Evolutionary conservation across 768 basidiomycete genomes (phyloP).

Genomic region (Leccinum rimulosum): DNA sequence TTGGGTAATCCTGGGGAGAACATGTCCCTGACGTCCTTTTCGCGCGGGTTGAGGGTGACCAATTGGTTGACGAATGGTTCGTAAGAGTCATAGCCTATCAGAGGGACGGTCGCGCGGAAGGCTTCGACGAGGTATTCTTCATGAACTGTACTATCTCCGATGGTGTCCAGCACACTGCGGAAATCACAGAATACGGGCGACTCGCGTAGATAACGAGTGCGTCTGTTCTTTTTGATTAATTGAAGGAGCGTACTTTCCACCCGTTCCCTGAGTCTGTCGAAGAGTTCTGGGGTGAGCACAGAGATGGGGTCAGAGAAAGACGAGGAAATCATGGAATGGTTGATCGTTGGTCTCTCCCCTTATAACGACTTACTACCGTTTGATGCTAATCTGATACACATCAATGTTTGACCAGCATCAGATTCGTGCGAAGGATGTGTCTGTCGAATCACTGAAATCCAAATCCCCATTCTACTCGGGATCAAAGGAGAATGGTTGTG

Average conservation of each 20-base stretch:
- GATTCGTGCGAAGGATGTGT: too few species aligned
- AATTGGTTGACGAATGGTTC: slow-evolving; percentile 16
- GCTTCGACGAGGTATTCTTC: slow-evolving; percentile 9
- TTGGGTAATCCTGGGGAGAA: slow-evolving; percentile 23
- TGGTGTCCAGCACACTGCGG: slow-evolving; percentile 7
- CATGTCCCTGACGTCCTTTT: slow-evolving; percentile 19
- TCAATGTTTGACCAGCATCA: too few species aligned
- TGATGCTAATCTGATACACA: too few species aligned
- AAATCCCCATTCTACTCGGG: too few species aligned
- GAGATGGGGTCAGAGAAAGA: background rate
- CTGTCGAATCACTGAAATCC: too few species aligned
- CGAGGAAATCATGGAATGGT: background rate
- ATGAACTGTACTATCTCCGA: background rate
- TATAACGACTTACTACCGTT: too few species aligned
- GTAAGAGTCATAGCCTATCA: slow-evolving; percentile 23
- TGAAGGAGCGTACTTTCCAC: slow-evolving; percentile 6
- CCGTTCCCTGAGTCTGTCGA: background rate
- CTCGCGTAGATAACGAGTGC: slow-evolving; percentile 16
- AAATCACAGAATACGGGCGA: slow-evolving; percentile 15
- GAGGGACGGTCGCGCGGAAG: slow-evolving; percentile 17
- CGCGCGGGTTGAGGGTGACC: background rate
- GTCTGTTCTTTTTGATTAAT: slow-evolving; percentile 13
- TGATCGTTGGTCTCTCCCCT: background rate
- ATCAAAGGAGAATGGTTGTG: too few species aligned
- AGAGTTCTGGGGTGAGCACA: background rate